Evolutionary conservation across 2,329 filamentous ascomycete species (phyloP), one percentile per base, ranked within the genome.

Genomic region (Pseudohalonectria lignicola): DNA sequence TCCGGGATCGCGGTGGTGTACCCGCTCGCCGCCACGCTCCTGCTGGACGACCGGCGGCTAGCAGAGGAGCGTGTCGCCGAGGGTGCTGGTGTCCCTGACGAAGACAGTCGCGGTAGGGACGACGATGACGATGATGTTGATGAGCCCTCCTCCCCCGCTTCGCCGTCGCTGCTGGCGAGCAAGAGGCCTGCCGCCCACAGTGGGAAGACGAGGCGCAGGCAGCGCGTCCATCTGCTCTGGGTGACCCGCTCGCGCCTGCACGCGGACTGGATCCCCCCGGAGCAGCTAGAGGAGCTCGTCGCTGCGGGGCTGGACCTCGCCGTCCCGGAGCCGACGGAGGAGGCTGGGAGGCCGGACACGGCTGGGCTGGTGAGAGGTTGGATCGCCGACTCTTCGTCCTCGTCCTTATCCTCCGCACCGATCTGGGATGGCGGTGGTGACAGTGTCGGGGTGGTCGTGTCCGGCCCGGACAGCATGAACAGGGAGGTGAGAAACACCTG

Each of bases 1-100:
- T 76, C 71, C 20, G 78, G 77, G 5, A 77, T 82, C 32, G 77
- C 76, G 2, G 76, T 81, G 18, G 67, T 69, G 1, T 79, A 77
- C 48, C 76, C 76, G 0, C 57, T 82, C 3, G 60, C 73, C 1
- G 75, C 71, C 60, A 60, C 67, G n/a, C 51, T 76, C 1, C 51
- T 66, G 0, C 48, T 47, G 48, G 50, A 41, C 12, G 41, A 49
- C 11, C 37, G 45, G 10, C 34, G 36, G 45, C 38, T 41, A 37
- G 11, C 44, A 43, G 36, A 15, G 5, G 11, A 18, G 4, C 11
- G 9, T 1, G 39, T 19, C 2, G 23, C 10, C 3, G n/a, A n/a
- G n/a, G n/a, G n/a, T n/a, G n/a, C n/a, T n/a, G n/a, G n/a, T n/a
- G n/a, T n/a, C n/a, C n/a, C n/a, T n/a, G 37, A 21, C 31, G 8